Percentiles rank a stretch among this genome's conserved stretches.
Evolutionary conservation across 164 flowering plant species (phyloP).

Genomic region (Vitis labrusca): DNA sequence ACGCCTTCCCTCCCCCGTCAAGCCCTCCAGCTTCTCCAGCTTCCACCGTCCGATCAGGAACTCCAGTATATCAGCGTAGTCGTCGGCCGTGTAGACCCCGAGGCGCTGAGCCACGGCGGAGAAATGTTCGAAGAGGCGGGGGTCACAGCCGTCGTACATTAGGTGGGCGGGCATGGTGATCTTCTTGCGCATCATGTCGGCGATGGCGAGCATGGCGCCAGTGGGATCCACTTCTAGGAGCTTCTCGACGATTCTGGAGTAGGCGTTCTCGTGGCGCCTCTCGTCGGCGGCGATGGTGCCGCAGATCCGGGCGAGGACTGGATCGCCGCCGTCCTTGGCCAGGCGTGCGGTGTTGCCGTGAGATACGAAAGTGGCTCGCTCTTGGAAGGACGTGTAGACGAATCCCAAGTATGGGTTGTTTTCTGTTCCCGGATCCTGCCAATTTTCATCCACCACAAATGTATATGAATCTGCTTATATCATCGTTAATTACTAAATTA

Average conservation of each 20-base stretch:
- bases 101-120: conserved; percentile 54
- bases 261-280: conserved; percentile 55
- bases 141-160: conserved; percentile 52
- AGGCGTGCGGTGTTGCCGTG: conserved; percentile 62
- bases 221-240: conserved; percentile 49
- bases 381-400: conserved; percentile 60
- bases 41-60: conserved; percentile 50
- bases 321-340: conserved; percentile 50
- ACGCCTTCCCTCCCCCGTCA: conserved; percentile 37
- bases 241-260: conserved; percentile 45
- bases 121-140: conserved; percentile 47
- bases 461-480: neutral
- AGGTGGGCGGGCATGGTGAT: conserved; percentile 64
- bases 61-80: conserved; percentile 55
- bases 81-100: conserved; percentile 52
- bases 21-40: conserved; percentile 46
- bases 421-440: conserved; percentile 53
- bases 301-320: conserved; percentile 45
- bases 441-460: neutral
- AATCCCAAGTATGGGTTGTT: conserved; percentile 57
- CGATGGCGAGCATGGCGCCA: conserved; percentile 41
- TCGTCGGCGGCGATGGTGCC: conserved; percentile 57
- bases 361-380: conserved; percentile 53
- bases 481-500: neutral
- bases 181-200: conserved; percentile 49